Conservation (phyloP, 2,329 filamentous ascomycete species). For the Sarocladium kiliense region DNA sequence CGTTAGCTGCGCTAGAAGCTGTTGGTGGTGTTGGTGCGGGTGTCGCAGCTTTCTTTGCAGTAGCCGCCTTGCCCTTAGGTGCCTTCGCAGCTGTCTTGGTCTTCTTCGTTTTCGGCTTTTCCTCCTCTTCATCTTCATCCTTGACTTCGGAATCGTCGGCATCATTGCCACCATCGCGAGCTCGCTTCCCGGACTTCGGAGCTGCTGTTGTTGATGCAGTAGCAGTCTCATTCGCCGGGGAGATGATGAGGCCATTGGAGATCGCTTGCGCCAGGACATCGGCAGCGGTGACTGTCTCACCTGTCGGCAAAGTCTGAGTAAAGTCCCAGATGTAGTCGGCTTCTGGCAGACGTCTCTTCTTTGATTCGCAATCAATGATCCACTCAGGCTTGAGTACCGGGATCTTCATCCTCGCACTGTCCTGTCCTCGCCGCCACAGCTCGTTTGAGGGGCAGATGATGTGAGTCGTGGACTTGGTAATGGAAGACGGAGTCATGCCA, state of each 20-base stretch:
- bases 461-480: constrained; percentile 49
- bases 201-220: constrained; percentile 15
- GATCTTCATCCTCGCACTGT: constrained; percentile 27
- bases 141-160: background rate
- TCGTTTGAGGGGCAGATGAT: constrained; percentile 44
- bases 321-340: constrained; percentile 21
- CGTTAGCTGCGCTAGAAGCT: constrained; percentile 12
- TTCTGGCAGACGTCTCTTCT: constrained; percentile 15
- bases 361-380: constrained; percentile 48
- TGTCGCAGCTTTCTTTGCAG: constrained; percentile 17
- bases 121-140: constrained; percentile 19
- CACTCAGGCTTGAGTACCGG: constrained; percentile 56
- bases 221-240: constrained; percentile 14
- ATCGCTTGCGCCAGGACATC: constrained; percentile 8
- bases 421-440: background rate
- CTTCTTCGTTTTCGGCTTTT: constrained; percentile 28
- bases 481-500: constrained; percentile 38
- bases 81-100: constrained; percentile 14
- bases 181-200: constrained; percentile 24
- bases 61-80: constrained; percentile 16
- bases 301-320: background rate
- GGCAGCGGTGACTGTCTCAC: background rate
- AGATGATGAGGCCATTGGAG: constrained; percentile 4
- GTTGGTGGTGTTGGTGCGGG: background rate
- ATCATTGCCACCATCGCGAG: constrained; percentile 16